These are phyloP conservation scores for Citrullus amarus DNA, from an alignment of 306 rosid species.

Conservation along the genomic window DNA sequence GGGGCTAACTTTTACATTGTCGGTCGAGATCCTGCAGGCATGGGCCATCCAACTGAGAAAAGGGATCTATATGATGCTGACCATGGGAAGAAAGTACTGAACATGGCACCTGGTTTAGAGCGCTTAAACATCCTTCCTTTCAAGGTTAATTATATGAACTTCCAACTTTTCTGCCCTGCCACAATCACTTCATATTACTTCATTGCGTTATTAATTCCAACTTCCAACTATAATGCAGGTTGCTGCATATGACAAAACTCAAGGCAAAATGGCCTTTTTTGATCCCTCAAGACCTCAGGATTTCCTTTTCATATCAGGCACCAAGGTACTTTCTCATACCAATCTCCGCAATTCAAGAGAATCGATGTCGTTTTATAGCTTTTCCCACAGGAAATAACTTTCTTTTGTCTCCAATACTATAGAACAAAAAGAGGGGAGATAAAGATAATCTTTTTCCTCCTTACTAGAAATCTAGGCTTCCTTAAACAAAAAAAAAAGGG, in stretches of 20 bases:
- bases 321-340: conserved; percentile 49
- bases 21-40: conserved; percentile 96
- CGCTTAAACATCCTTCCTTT: conserved; percentile 92
- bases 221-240: conserved; percentile 32
- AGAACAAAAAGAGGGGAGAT: not conserved
- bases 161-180: not conserved
- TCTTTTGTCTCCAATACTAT: not conserved
- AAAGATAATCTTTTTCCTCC: not conserved
- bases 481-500: not conserved
- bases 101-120: conserved; percentile 96
- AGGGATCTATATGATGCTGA: conserved; percentile 91
- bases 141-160: conserved; percentile 31
- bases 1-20: conserved; percentile 96
- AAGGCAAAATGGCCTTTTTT: conserved; percentile 92
- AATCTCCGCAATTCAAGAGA: not conserved
- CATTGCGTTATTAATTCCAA: not conserved
- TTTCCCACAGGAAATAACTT: not conserved
- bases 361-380: not conserved
- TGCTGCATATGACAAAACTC: conserved; percentile 94
- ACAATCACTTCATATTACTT: not conserved
- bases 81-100: conserved; percentile 87
- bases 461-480: not conserved
- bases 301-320: conserved; percentile 89
- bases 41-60: conserved; percentile 83
- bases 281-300: conserved; percentile 90